Evolutionary conservation across 177 flowering plant genomes (phyloP).

Genomic region (Vitis hybrid): DNA sequence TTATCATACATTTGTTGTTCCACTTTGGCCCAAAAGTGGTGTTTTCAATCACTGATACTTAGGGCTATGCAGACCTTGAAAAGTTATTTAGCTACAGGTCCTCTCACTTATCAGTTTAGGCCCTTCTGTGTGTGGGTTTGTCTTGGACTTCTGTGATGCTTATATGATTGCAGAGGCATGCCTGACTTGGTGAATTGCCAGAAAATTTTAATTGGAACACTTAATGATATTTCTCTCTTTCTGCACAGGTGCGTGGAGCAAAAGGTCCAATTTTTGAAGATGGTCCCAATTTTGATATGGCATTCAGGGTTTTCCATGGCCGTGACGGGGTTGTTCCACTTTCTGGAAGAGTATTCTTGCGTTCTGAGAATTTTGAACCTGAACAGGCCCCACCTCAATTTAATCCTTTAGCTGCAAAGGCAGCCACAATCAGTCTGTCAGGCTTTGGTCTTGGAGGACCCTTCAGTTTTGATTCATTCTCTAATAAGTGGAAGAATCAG

Average conservation of each 20-base stretch:
- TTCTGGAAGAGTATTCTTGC: conserved; percentile 29
- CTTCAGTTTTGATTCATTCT: conserved; percentile 64
- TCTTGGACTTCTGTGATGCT: not conserved
- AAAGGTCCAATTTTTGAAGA: conserved; percentile 61
- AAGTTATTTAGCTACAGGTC: not conserved
- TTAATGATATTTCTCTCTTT: conserved; percentile 1
- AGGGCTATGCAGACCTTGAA: not conserved
- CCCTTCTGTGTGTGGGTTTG: not conserved
- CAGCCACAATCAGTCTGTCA: conserved; percentile 80
- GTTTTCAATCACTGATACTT: too few relatives aligned
- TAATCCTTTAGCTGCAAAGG: conserved; percentile 78
- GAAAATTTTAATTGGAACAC: too few relatives aligned
- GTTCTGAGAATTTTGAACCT: conserved; percentile 21
- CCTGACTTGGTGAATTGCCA: too few relatives aligned
- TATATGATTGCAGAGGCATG: too few relatives aligned
- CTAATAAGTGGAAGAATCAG: conserved; percentile 39
- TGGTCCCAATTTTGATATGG: conserved; percentile 54
- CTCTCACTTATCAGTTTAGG: conserved; percentile 1
- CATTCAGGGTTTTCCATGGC: conserved; percentile 56
- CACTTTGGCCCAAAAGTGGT: not conserved
- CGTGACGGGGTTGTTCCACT: conserved; percentile 54
- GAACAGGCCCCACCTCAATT: conserved; percentile 35
- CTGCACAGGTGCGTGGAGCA: conserved; percentile 30
- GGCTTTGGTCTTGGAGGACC: conserved; percentile 67
- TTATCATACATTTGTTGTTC: not conserved